These are phyloP conservation scores for Coemansia sp. DNA, from an alignment of 192 early-diverging fungal genomes.

Conservation along the genomic window DNA sequence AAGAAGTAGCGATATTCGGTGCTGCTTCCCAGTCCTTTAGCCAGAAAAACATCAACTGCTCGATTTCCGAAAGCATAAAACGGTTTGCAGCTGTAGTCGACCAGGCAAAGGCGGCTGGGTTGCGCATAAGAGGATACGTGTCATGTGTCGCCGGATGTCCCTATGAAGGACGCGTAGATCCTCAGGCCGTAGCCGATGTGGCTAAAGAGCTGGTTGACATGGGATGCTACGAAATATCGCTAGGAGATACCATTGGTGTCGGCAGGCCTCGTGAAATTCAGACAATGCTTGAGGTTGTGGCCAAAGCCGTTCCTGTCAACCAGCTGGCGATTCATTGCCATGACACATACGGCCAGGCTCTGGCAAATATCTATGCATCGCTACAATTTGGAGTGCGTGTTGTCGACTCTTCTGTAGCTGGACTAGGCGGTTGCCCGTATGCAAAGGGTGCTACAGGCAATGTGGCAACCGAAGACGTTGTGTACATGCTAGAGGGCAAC, in stretches of 20 bases:
- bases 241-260: conserved; percentile 96
- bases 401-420: conserved; percentile 91
- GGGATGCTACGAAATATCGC: conserved; percentile 96
- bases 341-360: conserved; percentile 95
- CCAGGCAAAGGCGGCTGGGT: conserved; percentile 59
- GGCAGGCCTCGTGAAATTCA: conserved; percentile 70
- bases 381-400: conserved; percentile 84
- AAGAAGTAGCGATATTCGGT: conserved; percentile 91
- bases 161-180: conserved; percentile 79
- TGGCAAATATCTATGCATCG: conserved; percentile 87
- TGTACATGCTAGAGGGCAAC: conserved; percentile 86
- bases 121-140: conserved; percentile 80
- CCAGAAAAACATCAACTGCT: conserved; percentile 89
- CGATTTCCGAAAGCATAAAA: conserved; percentile 78
- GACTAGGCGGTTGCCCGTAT: conserved; percentile 95
- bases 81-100: conserved; percentile 69
- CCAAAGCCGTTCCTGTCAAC: conserved; percentile 68
- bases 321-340: conserved; percentile 91
- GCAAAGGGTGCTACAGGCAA: conserved; percentile 95
- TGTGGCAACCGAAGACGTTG: conserved; percentile 95
- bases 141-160: conserved; percentile 93
- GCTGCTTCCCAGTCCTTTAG: conserved; percentile 88
- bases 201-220: conserved; percentile 74
- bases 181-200: conserved; percentile 69
- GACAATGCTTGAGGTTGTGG: conserved; percentile 69